Evolutionary conservation across 192 early-diverging fungal genomes (phyloP).

Genomic region (Backusella sp.): DNA sequence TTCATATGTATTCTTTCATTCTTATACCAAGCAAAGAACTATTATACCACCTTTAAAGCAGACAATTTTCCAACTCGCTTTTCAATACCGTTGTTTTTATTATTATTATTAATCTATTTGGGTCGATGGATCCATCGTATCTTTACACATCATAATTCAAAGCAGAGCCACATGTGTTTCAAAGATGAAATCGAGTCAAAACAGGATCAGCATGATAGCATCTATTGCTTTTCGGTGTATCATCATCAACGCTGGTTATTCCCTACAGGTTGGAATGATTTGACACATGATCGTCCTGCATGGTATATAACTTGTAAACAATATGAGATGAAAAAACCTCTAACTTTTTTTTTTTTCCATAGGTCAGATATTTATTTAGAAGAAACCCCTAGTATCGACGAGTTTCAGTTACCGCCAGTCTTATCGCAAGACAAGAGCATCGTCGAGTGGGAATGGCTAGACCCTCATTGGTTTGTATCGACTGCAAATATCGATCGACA

Average conservation of each 20-base stretch:
- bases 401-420: not conserved
- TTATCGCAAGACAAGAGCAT: not conserved
- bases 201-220: not conserved
- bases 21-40: not conserved
- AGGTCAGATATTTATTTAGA: not conserved
- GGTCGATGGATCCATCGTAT: not conserved
- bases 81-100: not conserved
- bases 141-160: not conserved
- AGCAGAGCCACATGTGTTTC: not conserved
- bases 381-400: not conserved
- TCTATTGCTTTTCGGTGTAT: not conserved
- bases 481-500: not conserved
- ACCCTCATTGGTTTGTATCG: not conserved
- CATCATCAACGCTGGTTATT: not conserved
- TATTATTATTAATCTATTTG: not conserved
- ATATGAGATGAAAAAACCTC: not conserved
- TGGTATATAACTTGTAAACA: not conserved
- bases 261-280: slow-evolving; percentile 5
- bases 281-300: slow-evolving; percentile 8
- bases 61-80: not conserved
- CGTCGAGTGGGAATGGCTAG: not conserved
- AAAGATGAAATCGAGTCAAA: not conserved
- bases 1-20: not conserved
- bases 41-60: not conserved
- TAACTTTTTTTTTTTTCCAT: not conserved